These are phyloP conservation scores for Chaetothyriales sp. DNA, from an alignment of 2,329 filamentous ascomycete genomes.

Conservation along the genomic window DNA sequence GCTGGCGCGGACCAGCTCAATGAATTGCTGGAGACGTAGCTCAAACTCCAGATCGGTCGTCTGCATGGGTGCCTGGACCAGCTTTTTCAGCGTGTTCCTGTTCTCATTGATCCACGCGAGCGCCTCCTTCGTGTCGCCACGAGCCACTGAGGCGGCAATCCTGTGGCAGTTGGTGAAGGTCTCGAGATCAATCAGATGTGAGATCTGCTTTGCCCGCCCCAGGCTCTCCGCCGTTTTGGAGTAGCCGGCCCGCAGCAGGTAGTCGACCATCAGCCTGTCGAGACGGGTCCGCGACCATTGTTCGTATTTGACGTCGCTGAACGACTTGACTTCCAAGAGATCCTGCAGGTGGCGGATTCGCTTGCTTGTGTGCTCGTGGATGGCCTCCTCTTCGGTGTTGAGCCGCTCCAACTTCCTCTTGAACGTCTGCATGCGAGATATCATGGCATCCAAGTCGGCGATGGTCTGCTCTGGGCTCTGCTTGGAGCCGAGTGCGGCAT, in stretches of 20 bases:
- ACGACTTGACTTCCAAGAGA: slow-evolving; percentile 62
- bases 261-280: slow-evolving; percentile 80
- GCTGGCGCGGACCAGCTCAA: slow-evolving; percentile 67
- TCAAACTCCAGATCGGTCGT: slow-evolving; percentile 67
- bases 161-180: slow-evolving; percentile 72
- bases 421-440: slow-evolving; percentile 67
- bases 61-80: slow-evolving; percentile 29
- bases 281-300: slow-evolving; percentile 71
- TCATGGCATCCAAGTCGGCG: slow-evolving; percentile 68
- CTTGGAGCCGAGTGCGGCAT: slow-evolving; percentile 51
- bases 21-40: slow-evolving; percentile 84
- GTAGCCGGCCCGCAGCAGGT: slow-evolving; percentile 74
- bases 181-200: slow-evolving; percentile 72
- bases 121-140: slow-evolving; percentile 61
- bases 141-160: slow-evolving; percentile 59
- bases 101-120: slow-evolving; percentile 87
- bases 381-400: slow-evolving; percentile 63
- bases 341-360: slow-evolving; percentile 69
- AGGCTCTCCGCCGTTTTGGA: slow-evolving; percentile 61
- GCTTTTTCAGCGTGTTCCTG: slow-evolving; percentile 80
- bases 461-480: slow-evolving; percentile 58
- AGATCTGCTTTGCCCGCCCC: slow-evolving; percentile 60
- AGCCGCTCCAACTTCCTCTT: slow-evolving; percentile 73
- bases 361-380: slow-evolving; percentile 63
- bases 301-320: slow-evolving; percentile 90